Base-by-base conservation (phyloP, 768 basidiomycete species). In the Mycena alexandri region DNA sequence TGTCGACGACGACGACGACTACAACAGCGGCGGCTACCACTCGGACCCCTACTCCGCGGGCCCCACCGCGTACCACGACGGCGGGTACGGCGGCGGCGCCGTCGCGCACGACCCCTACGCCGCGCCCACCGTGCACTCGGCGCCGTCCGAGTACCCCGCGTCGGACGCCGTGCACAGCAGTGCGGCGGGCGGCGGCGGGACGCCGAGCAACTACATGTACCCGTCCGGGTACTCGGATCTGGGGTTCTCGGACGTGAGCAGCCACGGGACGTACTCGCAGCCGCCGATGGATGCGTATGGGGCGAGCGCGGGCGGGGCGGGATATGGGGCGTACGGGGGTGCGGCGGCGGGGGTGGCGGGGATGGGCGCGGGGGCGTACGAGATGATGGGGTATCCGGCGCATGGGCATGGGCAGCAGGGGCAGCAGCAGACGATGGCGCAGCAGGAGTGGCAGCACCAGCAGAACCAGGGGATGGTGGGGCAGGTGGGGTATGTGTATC, bases 1-100 rank as follows among this genome's bases (percentile, higher is more conserved):
- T 69, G 77, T 79, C 34, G 84, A 85, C 71, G 81, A 82, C 58
- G 79, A 81, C 63, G 69, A 72, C 36, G 79, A 81, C 62, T 67
- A 72, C 46, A 61, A 59, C 52, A 19, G 16, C 46, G 61, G 57
- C 52, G 52, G 42, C 48, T 61, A 53, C 51, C 22, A 24, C 36
- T 54, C 29, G 17, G 19, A 13, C 57, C 9, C 41, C 63, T 22
- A 13, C 3, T 57, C 38, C 46, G 29, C 33, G 14, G 33, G 79
- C 77, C 42, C 65, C 74, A 25, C 19, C 17, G 57, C 36, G 9
- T 71, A 71, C 66, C 50, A 48, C 11, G 72, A 74, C 25, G 69
- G 71, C 24, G 57, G 47, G 17, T 61, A 62, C 60, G 63, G 68
- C 34, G 62, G 14, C 44, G 67, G 36, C 19, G 58, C 41, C 51